phyloP scores from a whole-genome alignment of 305 asterid species.

The Monarda citriodora region DNA sequence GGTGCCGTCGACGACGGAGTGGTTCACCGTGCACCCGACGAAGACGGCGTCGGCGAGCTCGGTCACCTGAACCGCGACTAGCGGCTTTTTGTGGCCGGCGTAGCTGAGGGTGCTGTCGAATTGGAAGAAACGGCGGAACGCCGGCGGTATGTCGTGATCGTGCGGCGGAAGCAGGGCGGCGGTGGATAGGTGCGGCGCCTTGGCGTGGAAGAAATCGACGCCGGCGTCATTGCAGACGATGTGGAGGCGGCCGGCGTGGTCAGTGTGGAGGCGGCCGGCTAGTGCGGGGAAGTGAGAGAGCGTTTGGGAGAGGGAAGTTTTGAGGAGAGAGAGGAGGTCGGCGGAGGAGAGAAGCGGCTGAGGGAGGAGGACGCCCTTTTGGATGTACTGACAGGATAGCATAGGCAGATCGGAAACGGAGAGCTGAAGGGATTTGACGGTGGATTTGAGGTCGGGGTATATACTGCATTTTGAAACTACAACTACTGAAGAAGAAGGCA shows the following conservation, averaged over 20 bases:
- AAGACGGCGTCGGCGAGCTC: conserved; percentile 73
- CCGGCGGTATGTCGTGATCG: conserved; percentile 51
- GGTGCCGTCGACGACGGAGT: conserved; percentile 94
- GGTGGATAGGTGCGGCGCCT: conserved; percentile 44
- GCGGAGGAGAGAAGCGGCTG: conserved; percentile 40
- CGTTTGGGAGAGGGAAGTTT: conserved; percentile 61
- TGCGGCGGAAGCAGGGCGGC: conserved; percentile 30
- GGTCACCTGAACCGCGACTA: conserved; percentile 75
- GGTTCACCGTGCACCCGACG: conserved; percentile 77
- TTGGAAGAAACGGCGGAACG: conserved; percentile 62
- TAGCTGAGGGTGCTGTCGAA: conserved; percentile 72
- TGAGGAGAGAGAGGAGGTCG: conserved; percentile 58
- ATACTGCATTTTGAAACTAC: conserved; percentile 69
- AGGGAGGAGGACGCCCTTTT: conserved; percentile 80
- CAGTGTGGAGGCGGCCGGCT: conserved; percentile 77
- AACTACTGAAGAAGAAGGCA: conserved; percentile 82
- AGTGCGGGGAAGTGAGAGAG: conserved; percentile 83
- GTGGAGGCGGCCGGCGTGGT: conserved; percentile 55
- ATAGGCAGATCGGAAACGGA: conserved; percentile 99
- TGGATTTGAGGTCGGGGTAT: conserved; percentile 51
- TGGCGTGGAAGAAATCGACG: conserved; percentile 67
- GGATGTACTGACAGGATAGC: conserved; percentile 96
- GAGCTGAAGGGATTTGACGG: conserved; percentile 57
- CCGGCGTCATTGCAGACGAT: conserved; percentile 69
- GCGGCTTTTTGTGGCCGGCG: conserved; percentile 71